These are phyloP conservation scores for Amorphotheca resinae DNA, from an alignment of 495 filamentous ascomycete genomes.

Conservation along the genomic window DNA sequence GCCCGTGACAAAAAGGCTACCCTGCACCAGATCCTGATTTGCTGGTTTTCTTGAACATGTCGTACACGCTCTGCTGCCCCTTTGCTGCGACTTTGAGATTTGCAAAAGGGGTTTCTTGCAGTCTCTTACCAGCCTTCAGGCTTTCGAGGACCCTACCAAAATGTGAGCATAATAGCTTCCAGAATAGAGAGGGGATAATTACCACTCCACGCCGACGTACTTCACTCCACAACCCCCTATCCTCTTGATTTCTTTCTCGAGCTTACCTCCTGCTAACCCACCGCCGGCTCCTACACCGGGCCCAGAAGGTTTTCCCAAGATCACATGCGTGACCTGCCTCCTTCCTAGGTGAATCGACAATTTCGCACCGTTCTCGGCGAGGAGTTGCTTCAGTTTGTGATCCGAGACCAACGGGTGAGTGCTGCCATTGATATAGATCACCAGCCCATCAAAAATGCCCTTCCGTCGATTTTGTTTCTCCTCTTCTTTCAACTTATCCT, in stretches of 20 bases:
- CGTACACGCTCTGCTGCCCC: constrained; percentile 17
- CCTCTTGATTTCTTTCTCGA: constrained; percentile 65
- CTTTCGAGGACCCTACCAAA: constrained; percentile 57
- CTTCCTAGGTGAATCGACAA: constrained; percentile 57
- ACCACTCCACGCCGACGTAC: constrained; percentile 80
- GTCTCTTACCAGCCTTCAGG: constrained; percentile 57
- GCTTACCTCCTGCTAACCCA: constrained; percentile 65
- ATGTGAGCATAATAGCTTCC: constrained; percentile 1
- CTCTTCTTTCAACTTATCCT: constrained; percentile 24
- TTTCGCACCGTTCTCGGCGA: constrained; percentile 58
- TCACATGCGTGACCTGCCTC: constrained; percentile 72
- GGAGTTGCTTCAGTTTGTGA: constrained; percentile 69
- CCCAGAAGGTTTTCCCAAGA: constrained; percentile 47
- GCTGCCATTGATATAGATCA: constrained; percentile 81
- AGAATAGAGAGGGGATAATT: constrained; percentile 19
- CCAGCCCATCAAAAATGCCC: constrained; percentile 50
- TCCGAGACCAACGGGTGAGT: constrained; percentile 73
- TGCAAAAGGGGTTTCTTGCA: constrained; percentile 59
- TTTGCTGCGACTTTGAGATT: constrained; percentile 17
- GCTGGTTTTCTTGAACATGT: constrained; percentile 15
- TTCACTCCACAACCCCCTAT: constrained; percentile 56
- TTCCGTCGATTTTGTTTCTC: constrained; percentile 15
- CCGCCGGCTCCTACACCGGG: constrained; percentile 41
- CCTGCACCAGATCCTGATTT: background rate
- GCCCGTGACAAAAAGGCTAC: background rate